Base-by-base conservation (phyloP, 2,329 filamentous ascomycete species). In the Hymenoscyphus fraxineus region DNA sequence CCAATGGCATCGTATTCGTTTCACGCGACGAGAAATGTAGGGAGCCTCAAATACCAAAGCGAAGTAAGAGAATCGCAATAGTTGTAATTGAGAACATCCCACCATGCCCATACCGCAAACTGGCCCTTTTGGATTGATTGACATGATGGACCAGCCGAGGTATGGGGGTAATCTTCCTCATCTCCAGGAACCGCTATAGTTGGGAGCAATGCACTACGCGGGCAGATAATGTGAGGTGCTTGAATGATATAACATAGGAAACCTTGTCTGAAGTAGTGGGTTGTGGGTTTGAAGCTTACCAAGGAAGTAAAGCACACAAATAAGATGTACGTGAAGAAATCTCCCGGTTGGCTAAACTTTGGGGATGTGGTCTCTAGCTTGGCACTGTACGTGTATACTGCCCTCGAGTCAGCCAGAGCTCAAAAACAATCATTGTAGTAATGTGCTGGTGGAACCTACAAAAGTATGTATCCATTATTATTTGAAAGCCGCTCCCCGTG, bases 401-500 rank as follows among this genome's bases (percentile, higher is more conserved):
- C 66, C 69, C 64, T 59, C 58, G 63, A 63, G 64, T 71, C 66
- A 70, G 65, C 15, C 35, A 58, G 27, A 27, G 27, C 27, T 27
- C 27, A 27, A 1, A 27, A 39, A 12, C 41, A 6, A 3, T 54
- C 1, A 5, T 54, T 19, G 32, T 22, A 15, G 32, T n/a, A n/a
- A 38, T 31, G 51, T 40, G 10, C 31, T 44, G 35, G 40, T 27
- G 47, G 10, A 19, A 61, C 83, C 72, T 80, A 87, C 84, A 76
- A 74, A 90, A 87, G 78, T 89, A 90, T 59, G 89, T 85, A 75
- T 91, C 88, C 75, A 90, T 80, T 60, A 91, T 72, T 66, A 91
- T 83, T 54, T 77, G 67, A 22, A 78, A 60, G 16, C 73, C 60
- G 27, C 69, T 67, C 5, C 73, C 72, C 12, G 76, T 76, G 39